phyloP scores from a whole-genome alignment of 2,329 filamentous ascomycete genomes.

The Xylariales sp. region DNA sequence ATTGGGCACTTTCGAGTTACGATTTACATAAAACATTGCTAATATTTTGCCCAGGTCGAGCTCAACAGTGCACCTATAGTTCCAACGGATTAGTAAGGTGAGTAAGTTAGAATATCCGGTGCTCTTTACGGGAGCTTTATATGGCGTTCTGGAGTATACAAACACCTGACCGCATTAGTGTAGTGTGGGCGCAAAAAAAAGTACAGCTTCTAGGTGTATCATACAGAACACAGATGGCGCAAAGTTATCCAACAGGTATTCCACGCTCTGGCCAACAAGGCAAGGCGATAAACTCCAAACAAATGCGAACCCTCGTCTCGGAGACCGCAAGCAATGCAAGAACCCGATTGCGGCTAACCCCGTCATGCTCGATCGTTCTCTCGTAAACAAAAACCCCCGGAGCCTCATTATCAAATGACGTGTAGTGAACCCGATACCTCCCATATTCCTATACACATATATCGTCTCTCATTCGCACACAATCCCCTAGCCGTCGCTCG shows the following conservation, averaged over 20 bases:
- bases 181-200: neutral
- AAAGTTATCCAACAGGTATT: conserved; percentile 7
- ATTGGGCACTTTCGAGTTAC: no score
- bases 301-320: conserved; percentile 11
- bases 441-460: conserved; percentile 13
- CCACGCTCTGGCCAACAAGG: neutral
- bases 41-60: no score
- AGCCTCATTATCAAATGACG: neutral
- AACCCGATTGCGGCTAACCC: neutral
- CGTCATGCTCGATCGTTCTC: neutral
- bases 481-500: neutral
- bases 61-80: neutral
- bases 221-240: neutral
- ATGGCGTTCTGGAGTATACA: neutral
- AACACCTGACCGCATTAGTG: neutral
- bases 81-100: neutral
- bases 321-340: conserved; percentile 11
- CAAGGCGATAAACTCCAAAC: conserved; percentile 9
- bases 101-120: neutral
- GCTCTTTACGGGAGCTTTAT: neutral
- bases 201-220: neutral
- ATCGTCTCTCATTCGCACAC: conserved; percentile 12
- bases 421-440: neutral
- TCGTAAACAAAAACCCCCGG: neutral
- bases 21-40: no score